Percentiles rank a stretch among this genome's conserved stretches.
These are phyloP conservation scores for Penicillium fimorum DNA, from an alignment of 495 filamentous ascomycete species.

Conservation along the genomic window DNA sequence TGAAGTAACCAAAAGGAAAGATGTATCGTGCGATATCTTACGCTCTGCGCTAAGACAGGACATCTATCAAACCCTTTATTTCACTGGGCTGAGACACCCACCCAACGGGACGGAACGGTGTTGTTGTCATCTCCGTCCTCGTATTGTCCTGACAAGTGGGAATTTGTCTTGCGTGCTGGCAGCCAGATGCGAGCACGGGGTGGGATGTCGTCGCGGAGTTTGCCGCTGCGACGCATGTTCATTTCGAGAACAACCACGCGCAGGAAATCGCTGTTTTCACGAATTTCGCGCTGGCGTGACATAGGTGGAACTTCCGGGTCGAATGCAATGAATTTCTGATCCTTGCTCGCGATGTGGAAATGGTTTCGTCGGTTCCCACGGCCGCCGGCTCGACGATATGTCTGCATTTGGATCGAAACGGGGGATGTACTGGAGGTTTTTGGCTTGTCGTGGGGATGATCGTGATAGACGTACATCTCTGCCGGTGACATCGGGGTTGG, in stretches of 20 bases:
- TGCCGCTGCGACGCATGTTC: constrained; percentile 91
- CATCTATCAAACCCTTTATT: constrained; percentile 1
- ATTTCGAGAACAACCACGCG: constrained; percentile 94
- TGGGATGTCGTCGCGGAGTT: constrained; percentile 80
- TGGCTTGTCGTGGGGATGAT: constrained; percentile 40
- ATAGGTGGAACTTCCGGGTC: constrained; percentile 47
- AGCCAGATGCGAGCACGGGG: constrained; percentile 81
- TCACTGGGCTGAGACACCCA: constrained; percentile 37
- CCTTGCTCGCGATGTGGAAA: constrained; percentile 32
- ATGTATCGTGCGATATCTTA: constrained; percentile 1
- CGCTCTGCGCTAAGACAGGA: constrained; percentile 18
- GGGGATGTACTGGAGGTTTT: constrained; percentile 50
- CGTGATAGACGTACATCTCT: constrained; percentile 60
- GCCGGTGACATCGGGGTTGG: constrained; percentile 68
- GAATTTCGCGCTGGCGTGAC: constrained; percentile 78
- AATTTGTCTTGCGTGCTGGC: constrained; percentile 68
- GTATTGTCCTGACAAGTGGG: constrained; percentile 29
- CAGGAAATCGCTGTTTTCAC: constrained; percentile 93
- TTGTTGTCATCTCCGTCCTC: constrained; percentile 37
- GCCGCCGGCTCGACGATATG: constrained; percentile 54
- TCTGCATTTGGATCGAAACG: constrained; percentile 85
- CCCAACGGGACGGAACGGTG: constrained; percentile 42
- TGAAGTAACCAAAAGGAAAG: not conserved
- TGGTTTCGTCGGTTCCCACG: constrained; percentile 35
- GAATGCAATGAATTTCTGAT: constrained; percentile 39